Evolutionary conservation across 2,329 filamentous ascomycete genomes (phyloP).

Genomic region (Corniculantispora saksenae): DNA sequence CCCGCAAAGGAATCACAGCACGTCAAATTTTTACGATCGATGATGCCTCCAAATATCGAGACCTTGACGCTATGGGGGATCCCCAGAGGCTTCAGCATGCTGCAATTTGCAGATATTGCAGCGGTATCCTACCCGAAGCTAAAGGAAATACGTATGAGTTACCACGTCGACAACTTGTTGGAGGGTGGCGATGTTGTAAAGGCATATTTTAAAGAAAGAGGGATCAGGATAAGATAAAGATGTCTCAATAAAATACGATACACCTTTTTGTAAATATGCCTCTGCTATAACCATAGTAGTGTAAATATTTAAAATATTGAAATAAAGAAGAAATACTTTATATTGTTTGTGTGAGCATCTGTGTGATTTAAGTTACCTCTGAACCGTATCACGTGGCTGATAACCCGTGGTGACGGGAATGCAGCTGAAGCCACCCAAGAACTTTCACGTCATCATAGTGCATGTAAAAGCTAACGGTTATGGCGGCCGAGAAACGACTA

Average conservation of each 20-base stretch:
- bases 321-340: too few relatives aligned
- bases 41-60: background rate
- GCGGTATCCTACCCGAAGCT: background rate
- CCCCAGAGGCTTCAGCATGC: background rate
- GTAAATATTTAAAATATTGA: background rate
- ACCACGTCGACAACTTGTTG: background rate
- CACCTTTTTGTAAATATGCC: background rate
- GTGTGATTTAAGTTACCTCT: background rate
- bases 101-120: slow-evolving; percentile 2
- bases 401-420: background rate
- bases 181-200: background rate
- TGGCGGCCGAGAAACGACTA: background rate
- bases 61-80: background rate
- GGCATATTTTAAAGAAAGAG: slow-evolving; percentile 4
- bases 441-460: too few relatives aligned
- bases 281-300: background rate
- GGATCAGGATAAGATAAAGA: background rate
- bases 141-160: background rate
- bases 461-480: too few relatives aligned
- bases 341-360: background rate
- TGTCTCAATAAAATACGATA: background rate
- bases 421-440: background rate
- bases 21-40: background rate
- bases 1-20: background rate
- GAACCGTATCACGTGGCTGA: background rate